Conservation (phyloP, 1,139 yeast species). For the Blastobotrys apis region DNA sequence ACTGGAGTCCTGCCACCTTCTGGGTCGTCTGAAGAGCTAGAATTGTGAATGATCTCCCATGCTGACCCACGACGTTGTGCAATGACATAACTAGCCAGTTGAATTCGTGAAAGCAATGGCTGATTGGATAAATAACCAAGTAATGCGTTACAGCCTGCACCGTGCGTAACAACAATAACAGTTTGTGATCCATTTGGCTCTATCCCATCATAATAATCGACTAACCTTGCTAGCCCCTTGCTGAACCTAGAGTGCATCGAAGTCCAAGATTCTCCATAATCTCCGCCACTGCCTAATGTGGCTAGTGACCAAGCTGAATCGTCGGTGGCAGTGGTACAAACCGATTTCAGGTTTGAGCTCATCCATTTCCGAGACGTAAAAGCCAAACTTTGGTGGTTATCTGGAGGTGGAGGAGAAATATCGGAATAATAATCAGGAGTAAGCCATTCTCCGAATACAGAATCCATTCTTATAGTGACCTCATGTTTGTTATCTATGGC, state of each 20-base stretch:
- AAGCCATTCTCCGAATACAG: constrained; percentile 41
- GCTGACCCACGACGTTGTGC: constrained; percentile 3
- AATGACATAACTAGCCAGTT: constrained; percentile 32
- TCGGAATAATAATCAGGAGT: constrained; percentile 37
- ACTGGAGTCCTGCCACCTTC: not conserved
- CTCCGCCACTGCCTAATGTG: constrained; percentile 35
- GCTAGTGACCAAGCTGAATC: constrained; percentile 30
- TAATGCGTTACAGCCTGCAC: constrained; percentile 40
- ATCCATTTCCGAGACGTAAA: constrained; percentile 28
- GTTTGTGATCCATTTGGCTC: constrained; percentile 18
- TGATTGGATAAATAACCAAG: constrained; percentile 32
- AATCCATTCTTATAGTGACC: constrained; percentile 30
- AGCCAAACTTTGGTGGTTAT: constrained; percentile 31
- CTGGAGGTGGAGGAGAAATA: constrained; percentile 37
- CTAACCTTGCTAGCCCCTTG: constrained; percentile 29
- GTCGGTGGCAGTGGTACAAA: not conserved
- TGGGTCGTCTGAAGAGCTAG: constrained; percentile 3
- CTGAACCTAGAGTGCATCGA: constrained; percentile 36
- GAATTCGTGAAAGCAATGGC: constrained; percentile 35
- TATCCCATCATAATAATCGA: constrained; percentile 24
- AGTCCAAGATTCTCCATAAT: constrained; percentile 39
- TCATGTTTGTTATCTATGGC: constrained; percentile 4
- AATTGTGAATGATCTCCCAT: constrained; percentile 13
- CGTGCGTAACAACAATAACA: constrained; percentile 38
- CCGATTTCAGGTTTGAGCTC: constrained; percentile 1